Conservation (phyloP, 208 protist genomes). For the Crithidia bombi region DNA sequence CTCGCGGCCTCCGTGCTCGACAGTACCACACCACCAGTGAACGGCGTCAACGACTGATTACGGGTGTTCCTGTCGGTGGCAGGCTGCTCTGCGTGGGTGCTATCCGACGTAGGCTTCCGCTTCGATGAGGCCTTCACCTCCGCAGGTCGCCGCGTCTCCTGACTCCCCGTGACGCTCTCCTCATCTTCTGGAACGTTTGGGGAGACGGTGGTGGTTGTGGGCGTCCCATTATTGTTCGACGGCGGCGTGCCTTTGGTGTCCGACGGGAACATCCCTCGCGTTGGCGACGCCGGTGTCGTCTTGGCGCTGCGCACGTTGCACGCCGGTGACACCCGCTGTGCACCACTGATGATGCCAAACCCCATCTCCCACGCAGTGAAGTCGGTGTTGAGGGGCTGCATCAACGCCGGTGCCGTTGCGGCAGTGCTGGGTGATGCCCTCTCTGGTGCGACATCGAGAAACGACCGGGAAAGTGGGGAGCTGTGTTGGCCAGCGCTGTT, state of each 20-base stretch:
- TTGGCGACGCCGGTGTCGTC: background rate
- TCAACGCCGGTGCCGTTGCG: background rate
- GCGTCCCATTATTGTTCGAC: background rate
- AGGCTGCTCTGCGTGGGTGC: background rate
- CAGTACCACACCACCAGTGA: background rate
- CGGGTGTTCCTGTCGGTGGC: background rate
- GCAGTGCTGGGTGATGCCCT: background rate
- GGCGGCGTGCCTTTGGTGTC: background rate
- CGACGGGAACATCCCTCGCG: too few species aligned
- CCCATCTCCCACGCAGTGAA: conserved; percentile 14
- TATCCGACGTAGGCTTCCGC: background rate
- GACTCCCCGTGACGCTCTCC: background rate
- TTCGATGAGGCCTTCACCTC: background rate
- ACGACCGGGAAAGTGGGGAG: background rate
- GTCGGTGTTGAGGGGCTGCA: background rate
- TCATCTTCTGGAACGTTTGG: background rate
- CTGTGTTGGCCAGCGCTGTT: background rate
- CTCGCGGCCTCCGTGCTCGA: background rate
- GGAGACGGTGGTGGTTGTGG: background rate
- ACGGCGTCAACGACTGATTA: background rate
- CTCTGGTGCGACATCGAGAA: background rate
- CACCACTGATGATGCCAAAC: conserved; percentile 10
- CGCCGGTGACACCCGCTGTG: background rate
- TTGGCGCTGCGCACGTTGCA: background rate
- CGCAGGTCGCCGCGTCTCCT: background rate